Evolutionary conservation across 345 rosid genomes (phyloP), one percentile per base, ranked within the genome.

Genomic region (Lumnitzera racemosa): DNA sequence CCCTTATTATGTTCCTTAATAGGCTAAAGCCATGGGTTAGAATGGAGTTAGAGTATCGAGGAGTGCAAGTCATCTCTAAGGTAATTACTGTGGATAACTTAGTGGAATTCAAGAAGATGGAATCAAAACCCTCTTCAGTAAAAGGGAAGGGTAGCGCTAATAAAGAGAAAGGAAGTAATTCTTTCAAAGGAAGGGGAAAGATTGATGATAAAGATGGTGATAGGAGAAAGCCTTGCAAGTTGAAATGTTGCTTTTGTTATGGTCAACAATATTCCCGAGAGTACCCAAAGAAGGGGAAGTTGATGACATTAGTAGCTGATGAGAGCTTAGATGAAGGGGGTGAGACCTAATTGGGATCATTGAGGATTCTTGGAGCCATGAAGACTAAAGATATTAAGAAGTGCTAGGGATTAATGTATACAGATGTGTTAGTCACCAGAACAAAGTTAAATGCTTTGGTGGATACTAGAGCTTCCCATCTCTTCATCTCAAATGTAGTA

Each of bases 21-120:
- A 59, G 60, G 4, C 25, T 48, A 17, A 24, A 55, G 49, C 48
- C 31, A 0, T 56, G 61, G 61, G 67, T 53, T 11, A 47, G 29
- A n/a, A 0, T 47, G 2, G 61, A 2, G 47, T n/a, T 47, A 12
- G 47, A 13, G 11, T 14, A 53, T 11, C 15, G 59, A 10, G 55
- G 67, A 20, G 55, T 57, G 7, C 2, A 49, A 6, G 49, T 56
- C 31, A n/a, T 64, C n/a, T 13, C 8, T 25, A 46, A n/a, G 48
- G 56, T 36, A 54, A 31, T 56, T 12, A 4, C 61, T 2, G 23
- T 20, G 24, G 56, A 36, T 23, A 10, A 15, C 13, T 2, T 48
- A 13, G 46, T 29, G 14, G 43, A 52, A 11, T 36, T 31, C 43
- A 14, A 47, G 24, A 43, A n/a, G 59, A n/a, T 47, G 23, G 15